phyloP scores from a whole-genome alignment of 768 basidiomycete species.

The Astraeus odoratus region DNA sequence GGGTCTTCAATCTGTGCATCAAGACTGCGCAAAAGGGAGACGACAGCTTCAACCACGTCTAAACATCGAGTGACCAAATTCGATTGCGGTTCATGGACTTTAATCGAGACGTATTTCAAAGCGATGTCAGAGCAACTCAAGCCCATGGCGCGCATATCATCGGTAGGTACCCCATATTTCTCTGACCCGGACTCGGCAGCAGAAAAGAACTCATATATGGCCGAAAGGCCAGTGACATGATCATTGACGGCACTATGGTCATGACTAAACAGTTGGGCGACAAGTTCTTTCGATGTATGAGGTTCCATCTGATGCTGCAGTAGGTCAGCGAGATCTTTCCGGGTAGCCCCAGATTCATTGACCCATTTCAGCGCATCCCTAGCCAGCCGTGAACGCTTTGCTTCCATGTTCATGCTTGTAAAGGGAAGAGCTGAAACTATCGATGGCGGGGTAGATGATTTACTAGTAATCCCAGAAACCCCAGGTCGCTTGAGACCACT shows the following conservation, averaged over 20 bases:
- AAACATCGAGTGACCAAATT: conserved; percentile 83
- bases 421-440: conserved; percentile 30
- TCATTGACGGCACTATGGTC: conserved; percentile 96
- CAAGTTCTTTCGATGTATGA: conserved; percentile 67
- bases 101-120: conserved; percentile 90
- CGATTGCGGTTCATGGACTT: conserved; percentile 84
- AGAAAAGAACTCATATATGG: conserved; percentile 70
- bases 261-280: conserved; percentile 81
- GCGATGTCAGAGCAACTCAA: conserved; percentile 87
- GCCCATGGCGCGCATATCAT: conserved; percentile 54
- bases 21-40: conserved; percentile 65
- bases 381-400: conserved; percentile 57
- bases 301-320: conserved; percentile 91
- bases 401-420: conserved; percentile 25
- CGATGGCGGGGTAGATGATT: conserved; percentile 27
- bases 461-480: conserved; percentile 23
- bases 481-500: conserved; percentile 41
- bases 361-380: conserved; percentile 82
- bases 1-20: conserved; percentile 77
- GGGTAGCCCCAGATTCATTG: conserved; percentile 75
- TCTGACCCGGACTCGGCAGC: conserved; percentile 51
- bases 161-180: conserved; percentile 35
- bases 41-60: conserved; percentile 74
- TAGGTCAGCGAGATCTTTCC: conserved; percentile 81
- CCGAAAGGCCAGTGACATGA: conserved; percentile 68